Evolutionary conservation across 176 grass and related monocot species (phyloP).

Genomic region (Metroxylon sagu): DNA sequence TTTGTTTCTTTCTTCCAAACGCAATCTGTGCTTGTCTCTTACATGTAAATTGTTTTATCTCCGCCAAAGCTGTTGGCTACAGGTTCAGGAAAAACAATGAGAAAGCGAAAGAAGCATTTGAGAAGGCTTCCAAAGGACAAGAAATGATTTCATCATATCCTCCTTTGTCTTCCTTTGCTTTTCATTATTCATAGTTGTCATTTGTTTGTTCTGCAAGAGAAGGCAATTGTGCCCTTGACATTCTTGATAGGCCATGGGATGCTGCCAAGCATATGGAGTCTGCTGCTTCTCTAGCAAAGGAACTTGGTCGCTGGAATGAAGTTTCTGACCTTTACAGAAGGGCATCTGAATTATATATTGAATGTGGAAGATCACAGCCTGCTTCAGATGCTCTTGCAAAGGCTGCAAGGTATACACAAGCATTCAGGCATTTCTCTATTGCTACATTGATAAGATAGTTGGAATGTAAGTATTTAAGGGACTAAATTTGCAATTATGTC

Average conservation of each 20-base stretch:
- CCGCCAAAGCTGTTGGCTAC: slow-evolving; percentile 70
- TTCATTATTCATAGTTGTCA: neutral
- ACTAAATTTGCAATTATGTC: slow-evolving; percentile 14
- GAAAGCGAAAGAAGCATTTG: slow-evolving; percentile 98
- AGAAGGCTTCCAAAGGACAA: slow-evolving; percentile 98
- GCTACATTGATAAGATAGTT: no score
- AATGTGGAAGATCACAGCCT: slow-evolving; percentile 90
- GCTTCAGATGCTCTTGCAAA: slow-evolving; percentile 94
- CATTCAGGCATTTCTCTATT: no score
- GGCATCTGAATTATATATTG: slow-evolving; percentile 87
- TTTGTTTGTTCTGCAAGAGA: slow-evolving; percentile 24
- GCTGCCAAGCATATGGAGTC: slow-evolving; percentile 98
- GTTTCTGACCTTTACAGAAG: slow-evolving; percentile 69
- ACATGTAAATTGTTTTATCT: slow-evolving; percentile 23
- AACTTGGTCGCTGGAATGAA: slow-evolving; percentile 78
- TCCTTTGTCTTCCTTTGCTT: slow-evolving; percentile 7
- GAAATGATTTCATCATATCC: slow-evolving; percentile 99
- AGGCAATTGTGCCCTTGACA: slow-evolving; percentile 28
- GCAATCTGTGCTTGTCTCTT: neutral
- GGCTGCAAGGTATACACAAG: slow-evolving; percentile 56
- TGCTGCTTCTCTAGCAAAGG: slow-evolving; percentile 88
- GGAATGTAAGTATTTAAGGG: no score
- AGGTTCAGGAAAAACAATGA: slow-evolving; percentile 81
- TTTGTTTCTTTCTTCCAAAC: slow-evolving; percentile 8
- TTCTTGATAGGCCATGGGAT: slow-evolving; percentile 82